Evolutionary conservation across 1,284 basidiomycete species (phyloP), one percentile per base, ranked within the genome.

Genomic region (Agaricales sp.): DNA sequence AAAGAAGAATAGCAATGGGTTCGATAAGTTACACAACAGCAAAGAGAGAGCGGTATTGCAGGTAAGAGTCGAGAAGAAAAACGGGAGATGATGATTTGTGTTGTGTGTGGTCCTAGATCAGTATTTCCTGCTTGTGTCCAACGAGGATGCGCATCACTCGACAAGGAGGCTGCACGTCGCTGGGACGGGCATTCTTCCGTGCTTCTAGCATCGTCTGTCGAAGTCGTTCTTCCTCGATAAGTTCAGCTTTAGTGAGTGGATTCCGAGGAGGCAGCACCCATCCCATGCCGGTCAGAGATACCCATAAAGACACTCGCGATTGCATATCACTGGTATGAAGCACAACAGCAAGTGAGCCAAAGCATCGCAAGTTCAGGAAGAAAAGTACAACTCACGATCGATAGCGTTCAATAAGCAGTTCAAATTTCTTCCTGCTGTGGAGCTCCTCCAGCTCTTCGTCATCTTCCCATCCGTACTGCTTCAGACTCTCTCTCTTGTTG

Each of bases 161-260:
- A 65, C 75, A 80, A 30, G 76, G 74, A n/a, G 64, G 61, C 48
- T 75, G 67, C 35, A 73, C 58, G 50, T 85, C 84, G 50, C 81
- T 78, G 35, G 68, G 66, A 12, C 71, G 68, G 16, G 75, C 75
- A 46, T 63, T 64, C 50, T 65, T 70, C 53, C 77, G 71, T 22
- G 80, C 80, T 53, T 81, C 75, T n/a, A 80, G 58, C 66, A 86
- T 78, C 30, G 75, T 78, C 21, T 76, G 73, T 50, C 81, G 74
- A 43, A 82, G 64, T 35, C 80, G 70, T 56, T 80, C 73, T 59
- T 85, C 82, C 59, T 86, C 80, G 37, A 81, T 71, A 12, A 78
- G 64, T 61, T 87, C 82, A 26, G 80, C 80, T 59, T 81, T 82
- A 2, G 77, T 71, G 25, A 83, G 63, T 6, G 81, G 75, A 49